Percentiles rank a stretch among this genome's conserved stretches.
Evolutionary conservation across 768 basidiomycete genomes (phyloP).

Genomic region (Wakefieldia striispora): DNA sequence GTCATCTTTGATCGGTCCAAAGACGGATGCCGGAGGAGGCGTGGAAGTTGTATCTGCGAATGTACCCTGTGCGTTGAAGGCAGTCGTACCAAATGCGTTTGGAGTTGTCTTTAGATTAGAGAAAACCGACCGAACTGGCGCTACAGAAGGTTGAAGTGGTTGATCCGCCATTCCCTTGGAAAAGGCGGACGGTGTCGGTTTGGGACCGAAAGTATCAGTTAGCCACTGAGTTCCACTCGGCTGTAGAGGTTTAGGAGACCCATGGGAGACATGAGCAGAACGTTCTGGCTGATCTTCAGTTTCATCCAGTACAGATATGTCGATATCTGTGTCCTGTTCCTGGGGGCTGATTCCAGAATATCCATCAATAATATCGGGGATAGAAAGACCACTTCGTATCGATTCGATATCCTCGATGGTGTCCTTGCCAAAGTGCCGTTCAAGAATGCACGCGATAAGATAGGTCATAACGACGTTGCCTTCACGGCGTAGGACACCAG

Average conservation of each 20-base stretch:
- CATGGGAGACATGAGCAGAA: not conserved
- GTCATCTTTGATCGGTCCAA: conserved; percentile 4
- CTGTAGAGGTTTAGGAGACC: conserved; percentile 17
- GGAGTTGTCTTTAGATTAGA: conserved; percentile 32
- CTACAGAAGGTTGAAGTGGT: conserved; percentile 14
- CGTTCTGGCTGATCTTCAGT: conserved; percentile 17
- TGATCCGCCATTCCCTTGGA: conserved; percentile 8
- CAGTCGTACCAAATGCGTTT: conserved; percentile 33
- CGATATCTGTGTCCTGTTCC: conserved; percentile 24
- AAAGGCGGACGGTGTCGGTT: conserved; percentile 27
- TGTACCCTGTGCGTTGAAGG: conserved; percentile 15
- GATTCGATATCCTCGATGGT: conserved; percentile 74
- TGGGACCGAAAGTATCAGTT: conserved; percentile 30
- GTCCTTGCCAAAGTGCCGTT: conserved; percentile 80
- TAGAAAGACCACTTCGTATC: conserved; percentile 54
- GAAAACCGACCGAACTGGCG: conserved; percentile 30
- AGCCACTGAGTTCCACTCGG: conserved; percentile 33
- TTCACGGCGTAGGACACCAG: conserved; percentile 58
- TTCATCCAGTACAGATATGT: conserved; percentile 21
- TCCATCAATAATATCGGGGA: conserved; percentile 72
- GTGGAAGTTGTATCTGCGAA: conserved; percentile 4
- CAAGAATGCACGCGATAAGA: conserved; percentile 85
- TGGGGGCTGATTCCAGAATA: conserved; percentile 31
- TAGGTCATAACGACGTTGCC: conserved; percentile 74
- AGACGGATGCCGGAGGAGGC: conserved; percentile 3